Evolutionary conservation across 1,139 yeast species (phyloP).

Genomic region (Suhomyces terraborum): DNA sequence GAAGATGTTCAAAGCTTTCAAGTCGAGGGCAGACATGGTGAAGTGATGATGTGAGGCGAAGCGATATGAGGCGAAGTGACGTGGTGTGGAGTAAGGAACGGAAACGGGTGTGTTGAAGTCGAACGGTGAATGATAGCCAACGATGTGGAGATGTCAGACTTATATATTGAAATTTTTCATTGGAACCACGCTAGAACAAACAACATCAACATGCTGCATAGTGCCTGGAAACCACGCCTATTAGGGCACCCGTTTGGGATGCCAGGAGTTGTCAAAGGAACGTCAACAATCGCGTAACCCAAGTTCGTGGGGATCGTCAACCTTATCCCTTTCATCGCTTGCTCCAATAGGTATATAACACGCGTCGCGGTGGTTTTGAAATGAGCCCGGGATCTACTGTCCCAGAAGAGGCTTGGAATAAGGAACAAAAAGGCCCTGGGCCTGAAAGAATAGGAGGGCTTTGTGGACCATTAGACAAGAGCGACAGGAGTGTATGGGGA

Average conservation of each 20-base stretch:
- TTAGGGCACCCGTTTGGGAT: slow-evolving; percentile 1
- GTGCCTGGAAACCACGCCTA: slow-evolving; percentile 9
- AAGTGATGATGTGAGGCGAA: neutral
- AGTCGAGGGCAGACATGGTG: slow-evolving; percentile 33
- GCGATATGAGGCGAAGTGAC: too few relatives aligned
- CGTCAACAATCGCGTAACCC: slow-evolving; percentile 4
- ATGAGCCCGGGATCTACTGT: slow-evolving; percentile 1
- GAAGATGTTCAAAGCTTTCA: slow-evolving; percentile 57
- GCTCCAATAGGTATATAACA: slow-evolving; percentile 6
- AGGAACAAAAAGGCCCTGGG: neutral
- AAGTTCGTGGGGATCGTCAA: slow-evolving; percentile 3
- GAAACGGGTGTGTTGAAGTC: neutral
- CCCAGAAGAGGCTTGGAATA: neutral
- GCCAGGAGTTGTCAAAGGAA: slow-evolving; percentile 12
- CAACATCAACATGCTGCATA: slow-evolving; percentile 9
- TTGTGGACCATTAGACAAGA: neutral
- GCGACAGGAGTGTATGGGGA: neutral
- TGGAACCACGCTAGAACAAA: slow-evolving; percentile 3
- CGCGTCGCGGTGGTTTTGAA: slow-evolving; percentile 5
- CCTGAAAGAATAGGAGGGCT: neutral
- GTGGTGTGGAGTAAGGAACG: too few relatives aligned
- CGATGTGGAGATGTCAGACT: neutral
- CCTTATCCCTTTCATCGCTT: slow-evolving; percentile 4
- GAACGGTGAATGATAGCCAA: neutral
- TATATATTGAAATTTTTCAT: slow-evolving; percentile 7